These are phyloP conservation scores for Rubus parviflorus DNA, from an alignment of 306 rosid species.

Conservation along the genomic window DNA sequence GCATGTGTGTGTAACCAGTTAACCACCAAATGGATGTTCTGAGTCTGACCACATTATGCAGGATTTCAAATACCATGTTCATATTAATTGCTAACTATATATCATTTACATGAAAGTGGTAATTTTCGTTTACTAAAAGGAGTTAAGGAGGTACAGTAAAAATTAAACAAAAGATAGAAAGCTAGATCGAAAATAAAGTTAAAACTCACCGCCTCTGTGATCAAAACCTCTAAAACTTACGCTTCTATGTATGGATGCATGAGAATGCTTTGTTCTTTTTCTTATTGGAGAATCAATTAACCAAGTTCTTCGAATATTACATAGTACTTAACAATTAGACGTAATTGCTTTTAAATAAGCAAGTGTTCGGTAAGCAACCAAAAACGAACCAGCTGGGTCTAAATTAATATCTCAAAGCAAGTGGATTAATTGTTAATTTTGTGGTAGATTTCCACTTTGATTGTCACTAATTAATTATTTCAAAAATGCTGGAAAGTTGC, in stretches of 20 bases:
- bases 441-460: constrained; percentile 4
- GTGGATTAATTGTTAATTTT: background rate
- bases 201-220: background rate
- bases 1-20: no score
- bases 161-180: background rate
- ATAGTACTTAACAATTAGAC: background rate
- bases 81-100: background rate
- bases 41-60: no score
- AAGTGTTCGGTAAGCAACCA: background rate
- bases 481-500: background rate
- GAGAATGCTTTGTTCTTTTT: background rate
- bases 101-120: no score
- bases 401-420: background rate
- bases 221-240: no score
- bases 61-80: no score
- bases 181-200: background rate
- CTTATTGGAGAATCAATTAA: background rate
- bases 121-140: background rate
- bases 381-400: background rate
- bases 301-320: background rate
- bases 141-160: background rate
- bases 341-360: background rate
- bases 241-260: background rate
- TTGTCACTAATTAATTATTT: background rate
- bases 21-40: no score